Evolutionary conservation across 148 eudicot species (phyloP), one percentile per base, ranked within the genome.

Genomic region (Limonium bicolor): DNA sequence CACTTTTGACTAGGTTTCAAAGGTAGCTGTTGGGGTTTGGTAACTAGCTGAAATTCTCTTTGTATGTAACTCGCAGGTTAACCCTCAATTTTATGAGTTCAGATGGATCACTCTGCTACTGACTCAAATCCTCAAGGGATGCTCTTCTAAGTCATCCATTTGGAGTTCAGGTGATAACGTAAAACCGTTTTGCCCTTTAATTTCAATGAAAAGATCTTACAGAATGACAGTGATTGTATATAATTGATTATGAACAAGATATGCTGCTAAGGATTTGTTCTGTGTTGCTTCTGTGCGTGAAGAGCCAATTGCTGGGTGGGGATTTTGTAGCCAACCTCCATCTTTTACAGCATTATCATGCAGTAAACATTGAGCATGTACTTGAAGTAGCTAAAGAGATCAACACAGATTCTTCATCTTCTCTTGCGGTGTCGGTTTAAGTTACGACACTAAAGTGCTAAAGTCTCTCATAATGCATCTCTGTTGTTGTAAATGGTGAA

Each of bases 51-150:
- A 6, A 2, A 23, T 10, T 1, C 6, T 3, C 11, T 1, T 41
- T 9, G 12, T 21, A 1, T 24, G 4, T 22, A 35, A 38, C 55
- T 53, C 33, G 35, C 70, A 76, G 88, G 90, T 80, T 19, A 65
- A 70, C 36, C 77, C 83, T 6, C 83, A 80, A 22, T 78, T 67
- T 53, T 78, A 73, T 44, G 81, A 67, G 2, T 74, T 78, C 44
- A 62, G 86, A 65, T 80, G 83, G 83, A 72, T 80, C 60, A 80
- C 90, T 40, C 53, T 76, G 56, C 54, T 80, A 18, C 63, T 80
- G 27, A 80, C 80, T 22, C 83, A 76, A 44, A 80, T 76, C 37
- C 76, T 73, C 41, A 64, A 65, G 90, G 90, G 83, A 80, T 51
- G 30, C 77, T 4, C 68, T 80, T 44, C 42, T 80, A 50, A 67